phyloP scores from a whole-genome alignment of 306 rosid genomes.

The Vachellia collinsii region DNA sequence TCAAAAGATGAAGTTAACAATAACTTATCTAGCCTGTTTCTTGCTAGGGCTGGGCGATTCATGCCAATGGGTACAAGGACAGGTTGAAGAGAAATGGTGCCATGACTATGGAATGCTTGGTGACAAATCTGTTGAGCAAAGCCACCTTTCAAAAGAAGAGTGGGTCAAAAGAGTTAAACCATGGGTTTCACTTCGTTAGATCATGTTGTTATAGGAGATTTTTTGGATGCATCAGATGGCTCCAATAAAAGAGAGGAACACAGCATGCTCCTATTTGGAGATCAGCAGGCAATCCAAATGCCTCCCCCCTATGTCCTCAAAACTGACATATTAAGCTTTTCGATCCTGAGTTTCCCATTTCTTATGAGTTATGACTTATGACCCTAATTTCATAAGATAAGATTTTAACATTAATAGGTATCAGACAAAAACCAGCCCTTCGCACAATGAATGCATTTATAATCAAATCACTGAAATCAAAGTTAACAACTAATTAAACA shows the following conservation, averaged over 20 bases:
- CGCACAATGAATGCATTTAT: not conserved
- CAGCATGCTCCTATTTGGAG: not conserved
- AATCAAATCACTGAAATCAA: not conserved
- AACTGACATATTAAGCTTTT: not conserved
- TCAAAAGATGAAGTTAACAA: not conserved
- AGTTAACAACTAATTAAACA: not conserved
- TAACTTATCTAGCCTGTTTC: not conserved
- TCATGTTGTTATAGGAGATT: not conserved
- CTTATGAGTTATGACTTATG: not conserved
- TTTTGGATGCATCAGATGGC: not conserved
- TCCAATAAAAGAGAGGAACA: not conserved
- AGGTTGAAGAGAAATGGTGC: not conserved
- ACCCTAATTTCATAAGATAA: not conserved
- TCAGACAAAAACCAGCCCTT: not conserved
- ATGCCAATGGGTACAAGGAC: not conserved
- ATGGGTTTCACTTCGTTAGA: not conserved
- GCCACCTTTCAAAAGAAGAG: not conserved
- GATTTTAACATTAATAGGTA: not conserved
- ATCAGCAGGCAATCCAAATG: not conserved
- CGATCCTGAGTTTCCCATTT: not conserved
- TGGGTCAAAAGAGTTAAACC: not conserved
- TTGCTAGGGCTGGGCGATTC: not conserved
- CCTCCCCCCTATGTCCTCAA: not conserved
- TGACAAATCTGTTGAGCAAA: not conserved
- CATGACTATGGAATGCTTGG: not conserved